phyloP scores from a whole-genome alignment of 208 protist genomes.

The Trypanosoma theileri region DNA sequence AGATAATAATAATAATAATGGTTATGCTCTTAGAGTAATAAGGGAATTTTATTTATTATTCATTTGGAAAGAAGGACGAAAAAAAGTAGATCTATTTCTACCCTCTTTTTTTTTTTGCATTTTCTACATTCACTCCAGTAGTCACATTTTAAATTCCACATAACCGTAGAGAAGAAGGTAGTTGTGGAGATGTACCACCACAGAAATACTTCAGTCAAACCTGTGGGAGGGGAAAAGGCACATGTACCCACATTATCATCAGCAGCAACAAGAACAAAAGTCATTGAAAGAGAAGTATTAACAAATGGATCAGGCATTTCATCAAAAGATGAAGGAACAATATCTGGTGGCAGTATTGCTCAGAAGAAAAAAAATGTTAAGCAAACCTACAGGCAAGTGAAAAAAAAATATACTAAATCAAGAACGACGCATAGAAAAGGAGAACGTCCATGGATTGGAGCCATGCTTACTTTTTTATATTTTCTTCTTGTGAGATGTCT shows the following conservation, averaged over 20 bases:
- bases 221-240: background rate
- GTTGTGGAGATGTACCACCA: no score
- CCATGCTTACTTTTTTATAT: slow-evolving; percentile 1
- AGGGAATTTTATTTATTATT: no score
- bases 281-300: background rate
- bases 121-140: no score
- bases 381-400: background rate
- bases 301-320: background rate
- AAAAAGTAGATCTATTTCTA: no score
- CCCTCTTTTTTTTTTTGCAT: no score
- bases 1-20: no score
- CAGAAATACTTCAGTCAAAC: no score
- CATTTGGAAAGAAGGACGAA: no score
- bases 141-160: no score
- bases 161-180: no score
- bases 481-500: slow-evolving; percentile 17
- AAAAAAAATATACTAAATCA: background rate
- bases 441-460: background rate
- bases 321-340: background rate
- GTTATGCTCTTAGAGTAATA: no score
- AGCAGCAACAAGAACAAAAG: background rate
- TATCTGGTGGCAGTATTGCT: background rate
- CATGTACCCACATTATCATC: background rate
- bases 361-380: slow-evolving; percentile 2
- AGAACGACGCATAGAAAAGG: background rate